A percentile compares a stretch with the other conserved stretches of the same genome.
Conservation (phyloP, 2,329 filamentous ascomycete species). For the Didymella lethalis region DNA sequence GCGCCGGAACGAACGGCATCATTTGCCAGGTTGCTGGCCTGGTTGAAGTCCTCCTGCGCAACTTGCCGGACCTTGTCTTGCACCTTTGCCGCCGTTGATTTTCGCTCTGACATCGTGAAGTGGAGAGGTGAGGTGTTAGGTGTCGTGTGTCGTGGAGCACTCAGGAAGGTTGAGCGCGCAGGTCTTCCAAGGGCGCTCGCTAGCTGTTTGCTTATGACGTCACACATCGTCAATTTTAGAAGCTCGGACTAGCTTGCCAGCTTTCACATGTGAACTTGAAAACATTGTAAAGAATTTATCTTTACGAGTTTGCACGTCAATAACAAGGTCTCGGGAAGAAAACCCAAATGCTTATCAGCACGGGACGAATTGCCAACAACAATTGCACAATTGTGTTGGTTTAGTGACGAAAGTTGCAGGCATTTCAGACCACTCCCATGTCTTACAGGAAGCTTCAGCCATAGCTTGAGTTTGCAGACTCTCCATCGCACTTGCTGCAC, state of each 20-base stretch:
- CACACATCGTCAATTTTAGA: conserved; percentile 1
- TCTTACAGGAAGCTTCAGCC: neutral
- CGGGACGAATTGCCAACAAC: conserved; percentile 8
- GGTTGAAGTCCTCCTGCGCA: conserved; percentile 73
- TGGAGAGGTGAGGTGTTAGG: conserved; percentile 13
- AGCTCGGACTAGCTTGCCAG: conserved; percentile 1
- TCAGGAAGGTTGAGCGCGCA: neutral
- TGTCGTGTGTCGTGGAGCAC: conserved; percentile 18
- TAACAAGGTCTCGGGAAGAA: conserved; percentile 1
- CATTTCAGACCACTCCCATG: neutral
- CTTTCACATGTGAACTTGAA: conserved; percentile 1
- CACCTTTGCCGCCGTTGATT: conserved; percentile 34
- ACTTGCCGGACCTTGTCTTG: conserved; percentile 64
- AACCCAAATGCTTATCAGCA: neutral
- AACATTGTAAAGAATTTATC: neutral
- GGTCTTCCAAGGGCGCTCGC: neutral
- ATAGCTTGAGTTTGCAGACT: neutral
- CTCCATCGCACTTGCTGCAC: neutral
- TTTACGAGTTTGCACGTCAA: conserved; percentile 8
- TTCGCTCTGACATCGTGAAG: conserved; percentile 24
- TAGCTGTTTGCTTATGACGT: conserved; percentile 2
- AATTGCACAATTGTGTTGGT: conserved; percentile 3
- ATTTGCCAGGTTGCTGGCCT: conserved; percentile 68
- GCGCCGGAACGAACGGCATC: conserved; percentile 78
- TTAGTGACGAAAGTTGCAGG: conserved; percentile 7